Percentiles rank a stretch among this genome's conserved stretches.
Evolutionary conservation across 192 early-diverging fungal genomes (phyloP).

Genomic region (Paraglomus brasilianum): DNA sequence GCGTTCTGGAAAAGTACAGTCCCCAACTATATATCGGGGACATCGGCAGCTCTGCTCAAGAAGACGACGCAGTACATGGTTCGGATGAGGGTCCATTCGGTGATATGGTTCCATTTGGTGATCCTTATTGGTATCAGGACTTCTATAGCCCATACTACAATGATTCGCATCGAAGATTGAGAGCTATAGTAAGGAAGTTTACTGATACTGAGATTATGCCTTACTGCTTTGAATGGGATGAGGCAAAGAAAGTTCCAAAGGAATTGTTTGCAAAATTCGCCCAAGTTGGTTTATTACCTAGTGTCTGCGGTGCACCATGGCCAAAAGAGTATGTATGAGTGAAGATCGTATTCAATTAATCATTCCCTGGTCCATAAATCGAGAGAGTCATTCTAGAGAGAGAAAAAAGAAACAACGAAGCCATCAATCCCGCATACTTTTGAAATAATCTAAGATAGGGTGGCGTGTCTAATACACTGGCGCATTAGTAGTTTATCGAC

Average conservation of each 20-base stretch:
- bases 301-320: conserved; percentile 48
- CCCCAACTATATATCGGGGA: conserved; percentile 62
- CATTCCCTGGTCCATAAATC: no score
- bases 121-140: conserved; percentile 75
- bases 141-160: conserved; percentile 78
- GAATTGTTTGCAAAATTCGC: conserved; percentile 72
- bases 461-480: no score
- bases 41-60: conserved; percentile 51
- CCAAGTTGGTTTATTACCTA: conserved; percentile 69
- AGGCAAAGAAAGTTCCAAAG: conserved; percentile 73
- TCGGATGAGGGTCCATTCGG: conserved; percentile 64
- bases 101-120: conserved; percentile 73
- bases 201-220: conserved; percentile 82
- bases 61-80: conserved; percentile 27
- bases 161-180: conserved; percentile 63
- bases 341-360: no score
- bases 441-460: no score
- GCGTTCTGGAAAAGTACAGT: conserved; percentile 63
- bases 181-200: conserved; percentile 63
- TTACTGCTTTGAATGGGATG: conserved; percentile 78
- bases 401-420: no score
- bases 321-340: conserved; percentile 7
- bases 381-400: no score
- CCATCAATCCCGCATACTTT: no score
- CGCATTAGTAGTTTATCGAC: no score